Percentiles rank a stretch among this genome's conserved stretches.
Evolutionary conservation across 441 rosid genomes (phyloP).

Genomic region (Gossypium laxum): DNA sequence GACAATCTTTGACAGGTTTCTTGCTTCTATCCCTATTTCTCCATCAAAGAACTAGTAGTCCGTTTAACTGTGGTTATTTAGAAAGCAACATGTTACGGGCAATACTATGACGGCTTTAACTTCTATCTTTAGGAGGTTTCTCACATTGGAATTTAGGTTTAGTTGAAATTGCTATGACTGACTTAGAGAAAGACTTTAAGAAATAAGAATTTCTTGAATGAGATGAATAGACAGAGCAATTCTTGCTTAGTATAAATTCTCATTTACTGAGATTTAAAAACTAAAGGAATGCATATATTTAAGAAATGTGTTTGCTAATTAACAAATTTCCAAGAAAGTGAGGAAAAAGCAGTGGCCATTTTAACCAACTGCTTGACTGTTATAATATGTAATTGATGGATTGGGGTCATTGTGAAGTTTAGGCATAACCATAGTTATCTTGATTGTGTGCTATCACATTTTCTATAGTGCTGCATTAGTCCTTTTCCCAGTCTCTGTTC

Average conservation of each 20-base stretch:
- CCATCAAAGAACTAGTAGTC: neutral
- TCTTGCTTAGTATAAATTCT: neutral
- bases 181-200: conserved; percentile 1
- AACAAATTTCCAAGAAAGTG: neutral
- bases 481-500: neutral
- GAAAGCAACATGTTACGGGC: neutral
- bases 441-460: neutral
- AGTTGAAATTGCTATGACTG: neutral
- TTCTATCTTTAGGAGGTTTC: conserved; percentile 1
- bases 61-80: neutral
- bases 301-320: neutral
- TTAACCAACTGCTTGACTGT: neutral
- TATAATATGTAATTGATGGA: neutral
- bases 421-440: neutral
- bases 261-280: neutral
- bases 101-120: neutral
- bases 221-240: neutral
- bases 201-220: neutral
- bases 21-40: neutral
- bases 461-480: neutral
- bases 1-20: neutral
- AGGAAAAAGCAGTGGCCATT: neutral
- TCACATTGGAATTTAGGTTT: neutral
- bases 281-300: neutral
- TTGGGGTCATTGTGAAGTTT: neutral